Evolutionary conservation across 2,329 filamentous ascomycete species (phyloP).

Genomic region (Pseudocercospora pini-densiflorae): DNA sequence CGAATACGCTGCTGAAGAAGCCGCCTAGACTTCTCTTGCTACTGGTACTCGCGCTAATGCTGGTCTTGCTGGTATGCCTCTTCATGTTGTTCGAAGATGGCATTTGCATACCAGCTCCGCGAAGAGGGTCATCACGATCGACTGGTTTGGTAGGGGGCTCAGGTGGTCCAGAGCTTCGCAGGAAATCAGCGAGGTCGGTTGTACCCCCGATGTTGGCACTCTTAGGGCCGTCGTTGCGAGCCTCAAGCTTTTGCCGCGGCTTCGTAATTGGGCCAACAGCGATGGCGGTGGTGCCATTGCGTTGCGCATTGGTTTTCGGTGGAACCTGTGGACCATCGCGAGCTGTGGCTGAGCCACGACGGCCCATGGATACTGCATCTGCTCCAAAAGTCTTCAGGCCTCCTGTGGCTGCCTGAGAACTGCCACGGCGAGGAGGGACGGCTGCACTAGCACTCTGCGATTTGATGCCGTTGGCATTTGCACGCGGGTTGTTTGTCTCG

Average conservation of each 20-base stretch:
- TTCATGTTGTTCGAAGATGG: neutral
- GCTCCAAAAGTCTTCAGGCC: conserved; percentile 23
- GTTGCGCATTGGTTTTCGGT: conserved; percentile 1
- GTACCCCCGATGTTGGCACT: conserved; percentile 18
- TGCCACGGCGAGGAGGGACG: conserved; percentile 10
- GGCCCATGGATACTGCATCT: conserved; percentile 24
- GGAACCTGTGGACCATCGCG: conserved; percentile 16
- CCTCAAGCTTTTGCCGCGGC: conserved; percentile 19
- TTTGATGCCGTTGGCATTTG: conserved; percentile 8
- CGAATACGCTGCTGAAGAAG: neutral
- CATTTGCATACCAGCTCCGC: conserved; percentile 5
- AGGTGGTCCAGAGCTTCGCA: conserved; percentile 22
- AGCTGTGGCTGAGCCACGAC: conserved; percentile 19
- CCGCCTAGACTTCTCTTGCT: neutral
- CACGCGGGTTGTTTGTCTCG: conserved; percentile 7
- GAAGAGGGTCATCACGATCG: neutral
- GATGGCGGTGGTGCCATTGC: conserved; percentile 22
- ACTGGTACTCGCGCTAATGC: neutral
- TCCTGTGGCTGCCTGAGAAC: conserved; percentile 6
- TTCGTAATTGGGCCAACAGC: conserved; percentile 25
- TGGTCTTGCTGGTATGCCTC: neutral
- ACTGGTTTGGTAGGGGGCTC: neutral
- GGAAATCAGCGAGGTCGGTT: conserved; percentile 27
- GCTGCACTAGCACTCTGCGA: neutral
- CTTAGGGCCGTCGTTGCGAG: conserved; percentile 15